Base-by-base conservation (phyloP, 2,329 filamentous ascomycete species). In the Byssochlamys sp. region DNA sequence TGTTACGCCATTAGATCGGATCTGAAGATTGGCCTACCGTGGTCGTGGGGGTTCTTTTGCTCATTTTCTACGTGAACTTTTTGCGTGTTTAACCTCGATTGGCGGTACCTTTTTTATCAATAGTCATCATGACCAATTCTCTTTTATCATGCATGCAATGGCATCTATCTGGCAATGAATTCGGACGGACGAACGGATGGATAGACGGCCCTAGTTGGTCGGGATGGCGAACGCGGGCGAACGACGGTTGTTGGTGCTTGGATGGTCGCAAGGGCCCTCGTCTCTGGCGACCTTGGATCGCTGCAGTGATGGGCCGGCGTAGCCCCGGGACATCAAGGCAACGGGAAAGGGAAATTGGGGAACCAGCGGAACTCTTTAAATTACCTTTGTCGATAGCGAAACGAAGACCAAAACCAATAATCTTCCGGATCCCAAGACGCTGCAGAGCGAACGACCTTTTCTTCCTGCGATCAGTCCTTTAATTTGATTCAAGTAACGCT, bases 21-120 rank as follows among this genome's bases (percentile, higher is more conserved):
- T 69, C 61, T 65, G 67, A 71, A 71, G 69, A 68, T 65, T 66
- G 69, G 69, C 67, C 67, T 71, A 71, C 66, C 67, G 67, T 70
- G 70, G 69, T 71, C 62, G 66, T 73, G 71, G 70, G 29, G 72
- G 68, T 59, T 62, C 58, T 61, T 57, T 57, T 60, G 63, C 25
- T 39, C 33, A 27, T 39, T 55, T 26, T 55, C 54, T 55, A 29
- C 27, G 26, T 27, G 19, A 28, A 45, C 28, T 5, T 55, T 50
- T 55, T 60, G 58, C 63, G 57, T 61, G 53, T 56, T 60, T 55
- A 57, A 53, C 51, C 60, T 59, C 59, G 59, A 59, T 63, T 65
- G 66, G 63, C 63, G 67, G 67, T 66, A 66, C 66, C 68, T 69
- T 64, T 65, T 67, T 66, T 69, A 67, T 66, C 62, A 66, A 71